A percentile compares a stretch with the other conserved stretches of the same genome.
Conservation (phyloP, 2,329 filamentous ascomycete genomes). For the Ramularia collo-cygni region DNA sequence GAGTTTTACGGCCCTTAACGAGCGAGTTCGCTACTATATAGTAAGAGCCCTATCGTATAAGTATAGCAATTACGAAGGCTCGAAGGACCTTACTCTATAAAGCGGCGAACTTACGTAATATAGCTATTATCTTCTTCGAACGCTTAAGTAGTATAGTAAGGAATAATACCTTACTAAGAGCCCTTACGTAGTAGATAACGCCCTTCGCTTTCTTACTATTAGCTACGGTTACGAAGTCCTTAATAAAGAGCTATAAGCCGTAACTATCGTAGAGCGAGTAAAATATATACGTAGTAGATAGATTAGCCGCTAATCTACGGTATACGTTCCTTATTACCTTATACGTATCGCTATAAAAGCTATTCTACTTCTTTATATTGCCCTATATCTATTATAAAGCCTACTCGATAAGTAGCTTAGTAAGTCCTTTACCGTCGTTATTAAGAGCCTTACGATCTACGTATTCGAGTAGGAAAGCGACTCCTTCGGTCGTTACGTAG, state of each 20-base stretch:
- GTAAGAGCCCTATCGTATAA: not conserved
- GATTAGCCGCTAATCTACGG: not conserved
- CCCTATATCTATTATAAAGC: too few relatives aligned
- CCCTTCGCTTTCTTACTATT: not conserved
- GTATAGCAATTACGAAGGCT: not conserved
- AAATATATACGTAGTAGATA: not conserved
- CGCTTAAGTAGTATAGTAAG: not conserved
- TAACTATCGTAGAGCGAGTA: not conserved
- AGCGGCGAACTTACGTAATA: not conserved
- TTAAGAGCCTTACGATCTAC: too few relatives aligned
- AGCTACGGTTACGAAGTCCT: not conserved
- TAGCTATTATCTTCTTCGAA: not conserved
- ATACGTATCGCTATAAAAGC: not conserved
- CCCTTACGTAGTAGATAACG: not conserved
- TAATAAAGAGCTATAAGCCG: not conserved
- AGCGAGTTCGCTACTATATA: not conserved
- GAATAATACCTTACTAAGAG: not conserved
- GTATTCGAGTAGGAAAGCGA: not conserved
- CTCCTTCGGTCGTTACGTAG: not conserved
- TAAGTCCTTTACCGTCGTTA: too few relatives aligned
- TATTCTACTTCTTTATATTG: not conserved
- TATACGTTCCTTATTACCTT: not conserved
- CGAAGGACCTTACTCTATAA: not conserved
- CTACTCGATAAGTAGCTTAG: too few relatives aligned
- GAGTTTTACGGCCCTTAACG: not conserved